phyloP scores from a whole-genome alignment of 116 monocot genomes.

The Iris pallida region DNA sequence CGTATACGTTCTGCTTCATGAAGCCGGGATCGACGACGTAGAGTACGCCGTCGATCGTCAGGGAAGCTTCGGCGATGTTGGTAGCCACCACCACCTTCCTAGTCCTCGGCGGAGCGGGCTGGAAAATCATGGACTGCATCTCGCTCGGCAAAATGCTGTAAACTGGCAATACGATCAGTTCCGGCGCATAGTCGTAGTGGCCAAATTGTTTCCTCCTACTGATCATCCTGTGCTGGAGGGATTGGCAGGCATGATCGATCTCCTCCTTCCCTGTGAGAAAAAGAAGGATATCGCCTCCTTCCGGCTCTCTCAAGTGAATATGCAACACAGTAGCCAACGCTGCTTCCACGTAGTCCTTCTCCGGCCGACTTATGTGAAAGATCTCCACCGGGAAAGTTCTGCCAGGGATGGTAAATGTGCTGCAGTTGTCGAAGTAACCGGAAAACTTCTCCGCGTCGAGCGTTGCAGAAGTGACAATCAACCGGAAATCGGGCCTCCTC shows the following conservation, averaged over 20 bases:
- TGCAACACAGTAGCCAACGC: conserved; percentile 82
- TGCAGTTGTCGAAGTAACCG: conserved; percentile 91
- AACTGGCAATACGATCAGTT: conserved; percentile 90
- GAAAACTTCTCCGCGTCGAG: conserved; percentile 97
- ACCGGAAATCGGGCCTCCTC: conserved; percentile 65
- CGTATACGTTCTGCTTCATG: conserved; percentile 88
- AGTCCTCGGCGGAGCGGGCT: conserved; percentile 82
- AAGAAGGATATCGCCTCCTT: conserved; percentile 79
- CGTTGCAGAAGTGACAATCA: conserved; percentile 96
- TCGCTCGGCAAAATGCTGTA: conserved; percentile 97
- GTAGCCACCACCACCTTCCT: conserved; percentile 97
- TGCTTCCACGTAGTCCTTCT: conserved; percentile 93
- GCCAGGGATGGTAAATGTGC: conserved; percentile 89
- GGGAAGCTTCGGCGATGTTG: conserved; percentile 93
- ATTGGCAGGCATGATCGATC: conserved; percentile 95
- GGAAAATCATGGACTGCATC: conserved; percentile 95
- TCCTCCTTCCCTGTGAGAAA: conserved; percentile 96
- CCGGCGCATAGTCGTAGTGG: conserved; percentile 86
- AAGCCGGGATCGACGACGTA: conserved; percentile 98
- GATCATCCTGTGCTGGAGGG: too few species aligned
- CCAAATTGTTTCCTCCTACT: conserved; percentile 94
- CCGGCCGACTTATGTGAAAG: conserved; percentile 86
- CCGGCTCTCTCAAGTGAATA: conserved; percentile 93
- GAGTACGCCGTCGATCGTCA: conserved; percentile 89
- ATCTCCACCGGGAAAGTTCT: conserved; percentile 97